Evolutionary conservation across 192 early-diverging fungal species (phyloP).

Genomic region (Paraglomus brasilianum): DNA sequence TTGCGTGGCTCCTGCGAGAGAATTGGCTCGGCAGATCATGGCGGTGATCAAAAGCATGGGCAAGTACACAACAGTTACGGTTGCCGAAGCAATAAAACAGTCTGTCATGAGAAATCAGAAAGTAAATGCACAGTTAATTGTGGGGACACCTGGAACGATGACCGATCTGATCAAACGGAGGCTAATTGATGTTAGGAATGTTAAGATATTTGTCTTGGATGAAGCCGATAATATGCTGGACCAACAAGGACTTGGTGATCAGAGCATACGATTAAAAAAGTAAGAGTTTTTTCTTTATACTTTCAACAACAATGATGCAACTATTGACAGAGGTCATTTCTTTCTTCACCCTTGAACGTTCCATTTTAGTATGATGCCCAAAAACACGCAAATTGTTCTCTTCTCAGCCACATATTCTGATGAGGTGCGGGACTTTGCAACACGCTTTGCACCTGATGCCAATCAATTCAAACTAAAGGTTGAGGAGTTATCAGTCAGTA

Average conservation of each 20-base stretch:
- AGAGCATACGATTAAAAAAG: slow-evolving; percentile 83
- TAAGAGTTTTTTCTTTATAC: slow-evolving; percentile 40
- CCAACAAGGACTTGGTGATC: slow-evolving; percentile 79
- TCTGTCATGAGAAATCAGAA: slow-evolving; percentile 44
- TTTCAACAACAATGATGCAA: too few species aligned
- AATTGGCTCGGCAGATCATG: slow-evolving; percentile 94
- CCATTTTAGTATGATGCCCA: slow-evolving; percentile 63
- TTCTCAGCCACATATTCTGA: slow-evolving; percentile 96
- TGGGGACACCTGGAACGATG: slow-evolving; percentile 95
- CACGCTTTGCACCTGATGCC: slow-evolving; percentile 79
- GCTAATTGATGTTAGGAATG: slow-evolving; percentile 54
- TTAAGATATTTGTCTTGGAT: slow-evolving; percentile 90
- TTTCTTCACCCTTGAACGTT: background rate
- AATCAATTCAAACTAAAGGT: slow-evolving; percentile 82
- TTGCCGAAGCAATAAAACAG: slow-evolving; percentile 80
- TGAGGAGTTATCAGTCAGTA: slow-evolving; percentile 90
- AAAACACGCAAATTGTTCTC: slow-evolving; percentile 77
- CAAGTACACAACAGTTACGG: slow-evolving; percentile 80
- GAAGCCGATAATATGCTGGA: slow-evolving; percentile 99
- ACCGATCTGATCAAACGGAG: slow-evolving; percentile 68
- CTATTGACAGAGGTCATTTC: background rate
- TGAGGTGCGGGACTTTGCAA: slow-evolving; percentile 72
- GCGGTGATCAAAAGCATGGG: slow-evolving; percentile 89
- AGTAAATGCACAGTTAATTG: slow-evolving; percentile 77
- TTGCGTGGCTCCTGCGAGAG: slow-evolving; percentile 89